Evolutionary conservation across 371 early-diverging fungal species (phyloP), one percentile per base, ranked within the genome.

Genomic region (Circinella minor): DNA sequence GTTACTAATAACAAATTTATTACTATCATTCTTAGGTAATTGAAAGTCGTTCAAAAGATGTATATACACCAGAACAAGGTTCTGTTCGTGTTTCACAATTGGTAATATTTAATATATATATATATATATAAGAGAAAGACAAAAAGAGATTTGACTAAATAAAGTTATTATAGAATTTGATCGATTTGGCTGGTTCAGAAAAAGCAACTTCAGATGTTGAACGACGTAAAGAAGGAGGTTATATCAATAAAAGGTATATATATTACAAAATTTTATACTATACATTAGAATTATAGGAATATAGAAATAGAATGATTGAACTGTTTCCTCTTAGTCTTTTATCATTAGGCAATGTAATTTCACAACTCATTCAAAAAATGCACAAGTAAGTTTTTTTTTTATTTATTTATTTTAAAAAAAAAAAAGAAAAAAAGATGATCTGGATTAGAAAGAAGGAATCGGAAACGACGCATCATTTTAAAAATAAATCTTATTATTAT

Each of bases 111-210:
- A 11, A 43, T 43, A 43, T 43, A 9, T 39, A 39, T 39, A 39
- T 39, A 39, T 39, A 39, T 39, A 39, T 43, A 11, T 11, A 43
- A 43, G 43, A 43, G 6, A 15, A 5, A 9, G 17, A 8, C 6
- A 8, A 51, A 51, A 8, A 13, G 17, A 51, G 27, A 27, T 27
- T 27, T 27, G 27, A 27, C 15, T 43, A 54, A 13, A 0, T 18
- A 13, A 54, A 34, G 34, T 3, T 57, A 57, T 37, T 17, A 11
- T 75, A 89, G 83, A 95, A 92, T 74, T 81, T 99, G 61, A 95
- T 97, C 72, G 99, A 99, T 82, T 78, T 99, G 65, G 98, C 99
- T n/a, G 99, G 99, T n/a, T 95, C 96, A 13, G 99, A 99, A 84
- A 93, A 96, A 74, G 93, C 92, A 97, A 73, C 92, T 4, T 85